Conservation (phyloP, 2,329 filamentous ascomycete genomes). For the Cordyceps cicadae region DNA sequence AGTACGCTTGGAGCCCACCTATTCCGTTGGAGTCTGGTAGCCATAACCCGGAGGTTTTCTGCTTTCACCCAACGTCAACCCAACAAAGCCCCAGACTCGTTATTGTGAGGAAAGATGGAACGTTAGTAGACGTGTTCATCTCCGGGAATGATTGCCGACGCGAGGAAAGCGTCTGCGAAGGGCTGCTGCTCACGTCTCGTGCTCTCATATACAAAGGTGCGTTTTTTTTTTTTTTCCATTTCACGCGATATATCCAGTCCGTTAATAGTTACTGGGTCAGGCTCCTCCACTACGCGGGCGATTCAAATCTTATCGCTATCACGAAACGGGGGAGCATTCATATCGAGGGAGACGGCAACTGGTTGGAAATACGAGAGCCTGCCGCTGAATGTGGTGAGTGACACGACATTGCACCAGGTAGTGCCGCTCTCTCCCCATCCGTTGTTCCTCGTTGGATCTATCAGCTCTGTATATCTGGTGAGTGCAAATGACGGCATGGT, state of each 20-base stretch:
- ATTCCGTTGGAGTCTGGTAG: slow-evolving; percentile 42
- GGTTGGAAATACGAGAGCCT: slow-evolving; percentile 45
- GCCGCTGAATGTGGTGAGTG: slow-evolving; percentile 32
- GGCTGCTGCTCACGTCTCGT: slow-evolving; percentile 42
- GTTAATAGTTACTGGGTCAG: slow-evolving; percentile 10
- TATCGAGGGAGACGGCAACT: slow-evolving; percentile 29
- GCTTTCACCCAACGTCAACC: slow-evolving; percentile 44
- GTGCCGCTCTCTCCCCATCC: slow-evolving; percentile 50
- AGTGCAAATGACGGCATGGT: slow-evolving; percentile 35
- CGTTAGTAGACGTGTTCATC: slow-evolving; percentile 41
- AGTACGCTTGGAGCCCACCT: slow-evolving; percentile 48
- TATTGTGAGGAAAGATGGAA: slow-evolving; percentile 56
- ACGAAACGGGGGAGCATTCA: slow-evolving; percentile 41
- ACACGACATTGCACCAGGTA: slow-evolving; percentile 43
- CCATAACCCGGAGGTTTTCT: slow-evolving; percentile 54
- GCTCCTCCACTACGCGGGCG: slow-evolving; percentile 9
- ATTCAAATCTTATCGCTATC: slow-evolving; percentile 40
- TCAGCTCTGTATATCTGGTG: slow-evolving; percentile 50
- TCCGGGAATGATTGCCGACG: slow-evolving; percentile 35
- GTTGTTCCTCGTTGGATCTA: slow-evolving; percentile 52
- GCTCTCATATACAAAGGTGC: slow-evolving; percentile 33
- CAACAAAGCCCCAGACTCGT: slow-evolving; percentile 41
- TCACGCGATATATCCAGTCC: background rate
- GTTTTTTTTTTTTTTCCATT: too few species aligned
- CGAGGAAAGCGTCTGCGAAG: slow-evolving; percentile 41